phyloP scores from a whole-genome alignment of 2,329 filamentous ascomycete species.

The Sclerotinia minor region DNA sequence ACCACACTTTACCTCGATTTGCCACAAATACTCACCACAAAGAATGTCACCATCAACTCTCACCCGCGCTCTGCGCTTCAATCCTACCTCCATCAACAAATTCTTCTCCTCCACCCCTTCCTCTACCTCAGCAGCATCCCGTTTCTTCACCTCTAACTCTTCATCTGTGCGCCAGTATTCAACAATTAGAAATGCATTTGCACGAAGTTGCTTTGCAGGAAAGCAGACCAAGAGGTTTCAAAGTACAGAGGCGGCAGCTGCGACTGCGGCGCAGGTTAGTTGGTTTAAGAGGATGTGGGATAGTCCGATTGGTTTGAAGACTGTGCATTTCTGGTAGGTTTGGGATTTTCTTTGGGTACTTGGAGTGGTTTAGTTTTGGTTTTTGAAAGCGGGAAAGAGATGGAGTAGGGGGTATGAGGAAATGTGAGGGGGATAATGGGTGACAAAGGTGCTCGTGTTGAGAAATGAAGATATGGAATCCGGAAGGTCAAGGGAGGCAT shows the following conservation, averaged over 20 bases:
- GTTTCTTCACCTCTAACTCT: conserved; percentile 47
- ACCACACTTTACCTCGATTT: neutral
- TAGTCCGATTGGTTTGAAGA: conserved; percentile 80
- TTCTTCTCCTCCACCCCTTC: conserved; percentile 11
- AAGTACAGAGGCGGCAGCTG: conserved; percentile 51
- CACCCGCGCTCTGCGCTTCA: conserved; percentile 20
- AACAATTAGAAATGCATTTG: conserved; percentile 29
- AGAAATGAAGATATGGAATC: too few species aligned
- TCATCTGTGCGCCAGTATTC: conserved; percentile 52
- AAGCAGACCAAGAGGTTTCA: conserved; percentile 62
- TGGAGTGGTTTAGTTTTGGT: neutral
- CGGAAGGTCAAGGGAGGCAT: neutral
- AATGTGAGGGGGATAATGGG: neutral
- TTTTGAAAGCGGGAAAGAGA: neutral
- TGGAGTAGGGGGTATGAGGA: neutral
- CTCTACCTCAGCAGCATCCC: conserved; percentile 44
- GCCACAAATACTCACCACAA: neutral
- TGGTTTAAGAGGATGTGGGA: conserved; percentile 81
- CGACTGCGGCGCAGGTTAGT: conserved; percentile 44
- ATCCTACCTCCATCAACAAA: conserved; percentile 13
- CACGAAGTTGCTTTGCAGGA: conserved; percentile 3
- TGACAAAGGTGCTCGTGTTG: neutral
- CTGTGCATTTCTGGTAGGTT: conserved; percentile 92
- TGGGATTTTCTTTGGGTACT: neutral
- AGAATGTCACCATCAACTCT: neutral